phyloP scores from a whole-genome alignment of 768 basidiomycete genomes.

The Mycena metata region DNA sequence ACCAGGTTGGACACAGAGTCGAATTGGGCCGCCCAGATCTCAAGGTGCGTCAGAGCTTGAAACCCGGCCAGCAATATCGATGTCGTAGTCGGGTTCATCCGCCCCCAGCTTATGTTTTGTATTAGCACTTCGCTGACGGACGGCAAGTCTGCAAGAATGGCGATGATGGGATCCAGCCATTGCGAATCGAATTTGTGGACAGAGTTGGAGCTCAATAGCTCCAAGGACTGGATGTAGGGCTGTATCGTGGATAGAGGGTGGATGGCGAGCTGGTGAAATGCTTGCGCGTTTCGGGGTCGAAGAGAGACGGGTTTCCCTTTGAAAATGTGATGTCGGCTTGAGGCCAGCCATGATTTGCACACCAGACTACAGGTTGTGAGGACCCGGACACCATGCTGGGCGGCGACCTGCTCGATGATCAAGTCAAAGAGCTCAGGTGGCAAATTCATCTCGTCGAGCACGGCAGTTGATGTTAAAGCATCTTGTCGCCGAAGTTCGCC shows the following conservation, averaged over 20 bases:
- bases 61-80: conserved; percentile 23
- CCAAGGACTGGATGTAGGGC: conserved; percentile 28
- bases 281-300: conserved; percentile 18
- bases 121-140: conserved; percentile 26
- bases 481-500: too few species aligned
- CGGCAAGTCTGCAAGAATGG: conserved; percentile 25
- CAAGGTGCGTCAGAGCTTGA: conserved; percentile 26
- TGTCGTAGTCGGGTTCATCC: conserved; percentile 27
- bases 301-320: conserved; percentile 16
- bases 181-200: conserved; percentile 13
- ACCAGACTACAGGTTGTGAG: conserved; percentile 32
- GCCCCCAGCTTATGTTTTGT: conserved; percentile 33
- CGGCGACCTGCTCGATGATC: conserved; percentile 20
- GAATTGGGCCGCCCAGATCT: conserved; percentile 32
- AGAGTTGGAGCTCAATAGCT: conserved; percentile 20
- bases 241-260: conserved; percentile 23
- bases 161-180: conserved; percentile 33
- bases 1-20: conserved; percentile 27
- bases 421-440: conserved; percentile 37
- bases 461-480: too few species aligned
- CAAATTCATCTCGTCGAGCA: background rate
- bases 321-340: conserved; percentile 32
- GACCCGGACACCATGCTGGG: conserved; percentile 13
- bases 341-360: conserved; percentile 33
- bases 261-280: conserved; percentile 24